Evolutionary conservation across 2,329 filamentous ascomycete species (phyloP).

Genomic region (Pseudocercospora macadamiae): DNA sequence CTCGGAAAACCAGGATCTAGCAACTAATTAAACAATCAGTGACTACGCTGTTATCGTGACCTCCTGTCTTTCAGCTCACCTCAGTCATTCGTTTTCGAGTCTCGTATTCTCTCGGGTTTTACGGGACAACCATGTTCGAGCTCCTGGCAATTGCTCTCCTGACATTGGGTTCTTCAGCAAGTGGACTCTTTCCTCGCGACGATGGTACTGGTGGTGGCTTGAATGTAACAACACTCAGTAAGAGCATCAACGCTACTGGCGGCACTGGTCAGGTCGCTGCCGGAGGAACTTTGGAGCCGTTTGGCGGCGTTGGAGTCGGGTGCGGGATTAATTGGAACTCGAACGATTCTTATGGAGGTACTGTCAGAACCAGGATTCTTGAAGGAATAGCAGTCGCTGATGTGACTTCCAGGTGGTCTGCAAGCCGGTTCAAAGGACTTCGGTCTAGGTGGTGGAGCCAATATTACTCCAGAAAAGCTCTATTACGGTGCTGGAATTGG

Average conservation of each 20-base stretch:
- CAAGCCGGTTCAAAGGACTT: conserved; percentile 18
- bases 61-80: not conserved
- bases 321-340: conserved; percentile 12
- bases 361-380: not conserved
- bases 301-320: conserved; percentile 10
- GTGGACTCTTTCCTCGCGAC: not conserved
- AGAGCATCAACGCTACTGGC: not conserved
- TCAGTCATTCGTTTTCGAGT: not conserved
- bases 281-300: not conserved
- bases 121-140: not conserved
- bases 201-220: not conserved
- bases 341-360: conserved; percentile 1
- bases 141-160: not conserved
- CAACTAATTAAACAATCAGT: not conserved
- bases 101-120: not conserved
- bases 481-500: conserved; percentile 18
- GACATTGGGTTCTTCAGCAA: not conserved
- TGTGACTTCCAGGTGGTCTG: conserved; percentile 11
- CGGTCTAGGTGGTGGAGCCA: conserved; percentile 21
- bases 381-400: no score
- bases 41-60: not conserved
- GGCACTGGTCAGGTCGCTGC: conserved; percentile 6
- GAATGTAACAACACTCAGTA: not conserved
- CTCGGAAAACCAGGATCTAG: not conserved
- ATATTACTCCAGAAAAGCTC: conserved; percentile 15